Conservation (phyloP, 805 yeast species). For the Kazachstania martiniae region DNA sequence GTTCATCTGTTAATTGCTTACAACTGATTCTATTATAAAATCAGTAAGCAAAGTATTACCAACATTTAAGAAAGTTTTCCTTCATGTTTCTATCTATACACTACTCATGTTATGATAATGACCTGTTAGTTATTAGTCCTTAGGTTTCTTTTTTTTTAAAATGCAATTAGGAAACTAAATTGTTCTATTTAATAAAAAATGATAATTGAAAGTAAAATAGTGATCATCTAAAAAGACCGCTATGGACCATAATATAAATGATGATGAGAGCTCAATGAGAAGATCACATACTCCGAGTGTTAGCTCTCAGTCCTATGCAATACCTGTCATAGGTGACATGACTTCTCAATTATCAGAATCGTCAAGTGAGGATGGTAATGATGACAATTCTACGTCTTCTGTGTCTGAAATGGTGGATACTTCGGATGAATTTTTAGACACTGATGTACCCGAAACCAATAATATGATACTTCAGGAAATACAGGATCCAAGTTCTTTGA, state of each 20-base stretch:
- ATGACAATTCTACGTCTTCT: not conserved
- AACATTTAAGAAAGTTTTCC: too few species aligned
- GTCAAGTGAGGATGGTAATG: not conserved
- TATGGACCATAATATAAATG: not conserved
- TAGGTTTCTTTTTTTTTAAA: too few species aligned
- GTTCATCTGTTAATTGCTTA: too few species aligned
- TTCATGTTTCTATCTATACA: too few species aligned
- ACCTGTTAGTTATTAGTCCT: too few species aligned
- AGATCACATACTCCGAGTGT: constrained; percentile 19
- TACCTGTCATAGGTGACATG: constrained; percentile 17
- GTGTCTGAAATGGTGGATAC: constrained; percentile 5
- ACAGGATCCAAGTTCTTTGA: constrained; percentile 11
- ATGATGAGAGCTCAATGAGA: not conserved
- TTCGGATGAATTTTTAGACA: constrained; percentile 9
- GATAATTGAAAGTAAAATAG: constrained; percentile 4
- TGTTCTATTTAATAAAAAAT: too few species aligned
- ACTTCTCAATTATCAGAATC: constrained; percentile 6
- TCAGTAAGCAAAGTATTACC: too few species aligned
- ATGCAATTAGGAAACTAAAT: too few species aligned
- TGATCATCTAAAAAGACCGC: constrained; percentile 4
- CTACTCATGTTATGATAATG: too few species aligned
- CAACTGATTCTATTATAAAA: too few species aligned
- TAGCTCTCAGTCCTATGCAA: constrained; percentile 20
- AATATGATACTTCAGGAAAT: constrained; percentile 1
- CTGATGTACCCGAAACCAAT: constrained; percentile 7